These are phyloP conservation scores for Mariannaea sp. DNA, from an alignment of 2,329 filamentous ascomycete species.

Conservation along the genomic window DNA sequence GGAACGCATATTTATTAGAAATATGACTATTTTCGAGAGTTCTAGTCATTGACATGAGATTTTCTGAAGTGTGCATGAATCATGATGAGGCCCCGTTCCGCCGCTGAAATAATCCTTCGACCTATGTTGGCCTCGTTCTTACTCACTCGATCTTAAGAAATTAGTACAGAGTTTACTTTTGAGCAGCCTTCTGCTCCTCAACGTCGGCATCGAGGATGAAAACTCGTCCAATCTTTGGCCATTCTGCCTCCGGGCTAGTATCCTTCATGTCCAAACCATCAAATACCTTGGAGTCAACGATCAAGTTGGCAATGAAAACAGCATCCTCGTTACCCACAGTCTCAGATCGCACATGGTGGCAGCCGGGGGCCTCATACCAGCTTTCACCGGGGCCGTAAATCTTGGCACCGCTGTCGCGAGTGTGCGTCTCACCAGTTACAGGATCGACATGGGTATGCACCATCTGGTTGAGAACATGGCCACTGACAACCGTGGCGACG, in stretches of 20 bases:
- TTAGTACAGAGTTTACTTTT: not conserved
- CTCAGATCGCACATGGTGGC: conserved; percentile 28
- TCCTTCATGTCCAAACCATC: conserved; percentile 16
- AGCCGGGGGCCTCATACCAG: conserved; percentile 27
- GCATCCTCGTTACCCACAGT: conserved; percentile 21
- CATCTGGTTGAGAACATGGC: conserved; percentile 26
- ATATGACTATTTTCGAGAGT: too few species aligned
- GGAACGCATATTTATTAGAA: too few species aligned
- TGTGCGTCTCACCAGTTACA: conserved; percentile 5
- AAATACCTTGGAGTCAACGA: conserved; percentile 21
- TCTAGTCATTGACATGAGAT: too few species aligned
- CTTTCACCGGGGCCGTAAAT: conserved; percentile 25
- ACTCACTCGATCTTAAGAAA: too few species aligned
- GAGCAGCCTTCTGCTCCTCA: conserved; percentile 10
- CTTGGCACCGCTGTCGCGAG: conserved; percentile 20
- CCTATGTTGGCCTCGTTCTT: too few species aligned
- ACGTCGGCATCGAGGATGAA: conserved; percentile 24
- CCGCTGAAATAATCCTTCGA: too few species aligned
- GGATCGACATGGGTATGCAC: conserved; percentile 19
- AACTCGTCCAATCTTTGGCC: conserved; percentile 17
- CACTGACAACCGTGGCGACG: conserved; percentile 20
- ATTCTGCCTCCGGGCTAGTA: conserved; percentile 10
- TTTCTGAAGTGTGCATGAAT: too few species aligned
- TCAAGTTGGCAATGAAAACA: conserved; percentile 21
- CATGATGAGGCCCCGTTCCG: too few species aligned